phyloP scores from a whole-genome alignment of 768 basidiomycete genomes.

The Boletus subparvulus region DNA sequence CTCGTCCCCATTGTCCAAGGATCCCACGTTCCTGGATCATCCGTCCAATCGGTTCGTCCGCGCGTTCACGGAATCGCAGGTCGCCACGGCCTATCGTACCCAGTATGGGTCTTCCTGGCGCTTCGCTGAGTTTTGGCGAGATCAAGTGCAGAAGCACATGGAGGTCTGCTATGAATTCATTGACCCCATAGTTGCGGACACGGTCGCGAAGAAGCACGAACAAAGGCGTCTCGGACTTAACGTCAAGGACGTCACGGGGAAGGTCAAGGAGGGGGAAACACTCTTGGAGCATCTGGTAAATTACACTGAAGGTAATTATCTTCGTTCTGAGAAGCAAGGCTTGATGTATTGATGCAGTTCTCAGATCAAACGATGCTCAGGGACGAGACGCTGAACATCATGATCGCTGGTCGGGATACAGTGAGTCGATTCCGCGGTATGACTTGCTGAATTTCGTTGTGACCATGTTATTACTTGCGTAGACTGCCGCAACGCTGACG shows the following conservation, averaged over 20 bases:
- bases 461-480: background rate
- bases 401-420: conserved; percentile 45
- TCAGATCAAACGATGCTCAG: conserved; percentile 25
- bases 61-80: conserved; percentile 42
- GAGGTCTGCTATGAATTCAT: conserved; percentile 46
- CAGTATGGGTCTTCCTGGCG: conserved; percentile 45
- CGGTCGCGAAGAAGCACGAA: conserved; percentile 37
- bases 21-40: conserved; percentile 25
- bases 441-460: background rate
- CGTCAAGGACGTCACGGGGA: conserved; percentile 16
- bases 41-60: conserved; percentile 37
- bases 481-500: conserved; percentile 37
- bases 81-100: conserved; percentile 30
- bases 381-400: conserved; percentile 29
- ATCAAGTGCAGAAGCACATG: conserved; percentile 38
- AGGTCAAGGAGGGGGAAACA: conserved; percentile 41
- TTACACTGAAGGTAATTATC: conserved; percentile 47
- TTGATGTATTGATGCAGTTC: background rate
- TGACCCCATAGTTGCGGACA: conserved; percentile 46
- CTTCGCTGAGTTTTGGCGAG: conserved; percentile 43
- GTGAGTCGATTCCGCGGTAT: conserved; percentile 16
- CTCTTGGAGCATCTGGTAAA: conserved; percentile 55
- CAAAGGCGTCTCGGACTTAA: conserved; percentile 8
- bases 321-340: background rate
- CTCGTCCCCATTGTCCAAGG: conserved; percentile 22